phyloP scores from a whole-genome alignment of 2,329 filamentous ascomycete species.

The Thelonectria rubi region DNA sequence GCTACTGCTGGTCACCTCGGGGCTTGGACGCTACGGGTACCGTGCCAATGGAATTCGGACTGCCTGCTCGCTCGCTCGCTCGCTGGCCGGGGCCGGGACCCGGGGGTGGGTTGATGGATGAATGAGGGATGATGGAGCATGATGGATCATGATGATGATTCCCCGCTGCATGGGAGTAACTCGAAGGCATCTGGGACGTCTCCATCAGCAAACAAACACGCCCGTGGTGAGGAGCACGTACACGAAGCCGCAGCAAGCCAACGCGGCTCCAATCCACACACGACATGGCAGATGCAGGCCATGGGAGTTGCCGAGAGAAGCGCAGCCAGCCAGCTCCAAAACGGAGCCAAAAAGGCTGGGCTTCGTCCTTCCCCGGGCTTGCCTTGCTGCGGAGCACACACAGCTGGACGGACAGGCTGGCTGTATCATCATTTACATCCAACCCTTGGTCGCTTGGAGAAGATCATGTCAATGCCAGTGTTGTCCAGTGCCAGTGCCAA shows the following conservation, averaged over 20 bases:
- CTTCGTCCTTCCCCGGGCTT: no score
- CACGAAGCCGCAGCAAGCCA: conserved; percentile 19
- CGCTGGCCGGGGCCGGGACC: background rate
- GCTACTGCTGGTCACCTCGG: no score
- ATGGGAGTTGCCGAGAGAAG: background rate
- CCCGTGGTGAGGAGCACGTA: background rate
- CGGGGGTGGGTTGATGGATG: no score
- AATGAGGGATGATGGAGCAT: no score
- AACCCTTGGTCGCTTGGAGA: no score
- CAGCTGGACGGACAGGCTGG: no score
- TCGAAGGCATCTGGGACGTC: conserved; percentile 19
- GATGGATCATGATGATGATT: background rate
- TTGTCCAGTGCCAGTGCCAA: no score
- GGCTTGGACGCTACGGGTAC: no score
- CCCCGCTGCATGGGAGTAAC: conserved; percentile 39
- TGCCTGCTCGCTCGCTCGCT: background rate
- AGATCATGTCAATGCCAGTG: conserved; percentile 2
- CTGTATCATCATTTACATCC: no score
- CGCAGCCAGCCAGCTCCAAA: background rate
- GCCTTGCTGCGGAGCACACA: no score
- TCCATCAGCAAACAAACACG: conserved; percentile 13
- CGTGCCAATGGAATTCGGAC: background rate
- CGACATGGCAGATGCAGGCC: background rate
- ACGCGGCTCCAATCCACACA: conserved; percentile 30
- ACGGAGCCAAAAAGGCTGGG: no score